Percentiles rank a stretch among this genome's conserved stretches.
Evolutionary conservation across 305 asterid species (phyloP).

Genomic region (Solanum aculeatissimum): DNA sequence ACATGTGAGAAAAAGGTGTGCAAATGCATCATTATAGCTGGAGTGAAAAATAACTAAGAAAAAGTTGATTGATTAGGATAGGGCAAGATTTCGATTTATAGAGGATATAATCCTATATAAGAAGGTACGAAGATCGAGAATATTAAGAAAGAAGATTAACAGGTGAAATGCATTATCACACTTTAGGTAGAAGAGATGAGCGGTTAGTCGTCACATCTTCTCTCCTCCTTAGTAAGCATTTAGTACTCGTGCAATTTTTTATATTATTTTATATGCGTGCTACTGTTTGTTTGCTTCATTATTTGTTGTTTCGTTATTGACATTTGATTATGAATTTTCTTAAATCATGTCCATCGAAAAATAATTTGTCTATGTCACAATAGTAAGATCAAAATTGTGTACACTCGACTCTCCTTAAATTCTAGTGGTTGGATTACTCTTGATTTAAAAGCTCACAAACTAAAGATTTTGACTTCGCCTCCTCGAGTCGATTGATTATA

Average conservation of each 20-base stretch:
- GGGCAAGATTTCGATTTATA: no score
- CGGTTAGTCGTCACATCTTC: not conserved
- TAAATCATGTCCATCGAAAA: not conserved
- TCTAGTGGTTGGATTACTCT: no score
- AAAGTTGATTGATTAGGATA: no score
- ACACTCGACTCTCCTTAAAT: no score
- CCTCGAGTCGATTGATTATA: no score
- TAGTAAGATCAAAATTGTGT: rapidly evolving
- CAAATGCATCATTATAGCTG: no score
- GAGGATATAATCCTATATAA: no score
- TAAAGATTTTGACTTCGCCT: not conserved
- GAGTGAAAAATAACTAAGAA: no score
- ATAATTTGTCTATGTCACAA: rapidly evolving
- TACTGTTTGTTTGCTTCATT: not conserved
- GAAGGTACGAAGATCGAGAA: no score
- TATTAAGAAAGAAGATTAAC: no score
- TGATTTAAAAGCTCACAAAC: rapidly evolving
- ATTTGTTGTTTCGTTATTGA: not conserved
- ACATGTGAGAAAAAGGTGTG: not conserved
- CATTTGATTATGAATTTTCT: no score
- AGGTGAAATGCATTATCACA: not conserved
- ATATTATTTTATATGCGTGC: not conserved
- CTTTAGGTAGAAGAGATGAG: not conserved
- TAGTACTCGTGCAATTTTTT: not conserved
- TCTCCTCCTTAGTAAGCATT: not conserved